Percentiles rank a stretch among this genome's conserved stretches.
Evolutionary conservation across 2,329 filamentous ascomycete genomes (phyloP).

Genomic region (Trichoderma sp.): DNA sequence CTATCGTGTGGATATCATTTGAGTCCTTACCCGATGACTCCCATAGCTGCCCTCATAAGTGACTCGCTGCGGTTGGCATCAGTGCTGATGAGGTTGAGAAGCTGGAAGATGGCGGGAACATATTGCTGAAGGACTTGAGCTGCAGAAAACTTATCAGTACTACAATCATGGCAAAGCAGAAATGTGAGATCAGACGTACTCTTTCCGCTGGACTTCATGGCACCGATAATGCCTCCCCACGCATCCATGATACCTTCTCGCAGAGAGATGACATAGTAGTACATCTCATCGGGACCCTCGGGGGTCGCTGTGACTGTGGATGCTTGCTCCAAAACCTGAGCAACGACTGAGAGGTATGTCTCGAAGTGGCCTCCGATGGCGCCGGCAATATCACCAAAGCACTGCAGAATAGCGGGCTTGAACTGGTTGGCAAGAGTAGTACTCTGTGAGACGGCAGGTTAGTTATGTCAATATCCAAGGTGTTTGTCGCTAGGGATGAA

Average conservation of each 20-base stretch:
- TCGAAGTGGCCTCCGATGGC: conserved; percentile 92
- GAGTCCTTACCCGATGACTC: conserved; percentile 82
- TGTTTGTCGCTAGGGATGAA: neutral
- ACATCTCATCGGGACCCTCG: conserved; percentile 90
- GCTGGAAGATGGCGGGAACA: conserved; percentile 80
- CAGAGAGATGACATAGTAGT: conserved; percentile 91
- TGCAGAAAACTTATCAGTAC: conserved; percentile 39
- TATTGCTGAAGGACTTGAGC: conserved; percentile 72
- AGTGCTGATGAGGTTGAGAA: conserved; percentile 75
- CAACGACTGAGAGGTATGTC: conserved; percentile 87
- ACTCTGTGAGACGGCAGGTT: conserved; percentile 51
- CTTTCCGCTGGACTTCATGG: conserved; percentile 82
- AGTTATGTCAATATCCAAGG: neutral
- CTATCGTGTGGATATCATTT: neutral
- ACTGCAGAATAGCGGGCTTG: conserved; percentile 96
- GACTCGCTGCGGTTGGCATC: conserved; percentile 89
- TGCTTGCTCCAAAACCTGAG: conserved; percentile 90
- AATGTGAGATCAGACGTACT: conserved; percentile 50
- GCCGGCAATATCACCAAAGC: conserved; percentile 95
- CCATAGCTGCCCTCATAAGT: conserved; percentile 91
- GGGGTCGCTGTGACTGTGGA: conserved; percentile 74
- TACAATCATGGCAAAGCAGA: neutral
- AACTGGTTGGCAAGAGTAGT: conserved; percentile 89
- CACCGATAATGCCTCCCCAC: conserved; percentile 94
- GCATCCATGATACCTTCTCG: conserved; percentile 99